Evolutionary conservation across 129 eudicot species (phyloP), one percentile per base, ranked within the genome.

Genomic region (Flaveria trinervia): DNA sequence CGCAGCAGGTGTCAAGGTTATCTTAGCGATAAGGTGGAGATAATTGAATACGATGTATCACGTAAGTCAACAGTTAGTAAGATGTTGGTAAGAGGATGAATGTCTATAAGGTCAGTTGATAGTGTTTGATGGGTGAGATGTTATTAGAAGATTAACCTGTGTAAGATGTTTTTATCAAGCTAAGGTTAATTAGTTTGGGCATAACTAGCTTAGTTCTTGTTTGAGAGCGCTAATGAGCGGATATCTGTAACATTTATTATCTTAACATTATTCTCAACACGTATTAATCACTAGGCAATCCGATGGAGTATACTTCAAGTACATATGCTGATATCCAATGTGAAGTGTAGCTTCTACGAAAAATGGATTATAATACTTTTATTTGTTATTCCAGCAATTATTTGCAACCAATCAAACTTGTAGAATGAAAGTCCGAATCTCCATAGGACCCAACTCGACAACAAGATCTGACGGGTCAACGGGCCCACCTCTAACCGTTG

Each of bases 361-460:
- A 23, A 54, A 49, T 20, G 48, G n/a, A 44, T 64, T 50, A 22
- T 56, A 56, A 75, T 65, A 22, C 13, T 36, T 33, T 77, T 55
- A 22, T 16, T 56, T 8, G 68, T 68, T 77, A 26, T 54, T 77
- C 33, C 15, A 55, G 9, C 13, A 65, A 43, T 65, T 43, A 66
- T 16, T 39, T 36, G 56, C 7, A 70, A 64, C 57, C 52, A 56
- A 60, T 85, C 71, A 93, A 71, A 88, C 71, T 18, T 61, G 80
- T 76, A 93, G 65, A 20, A 90, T 75, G 84, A 93, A 93, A 54
- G 98, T 93, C 60, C 97, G 83, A 67, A 93, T 88, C 87, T 93
- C 98, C 97, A 90, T 93, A 12, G 98, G 97, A 79, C 96, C 97
- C 65, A 93, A 92, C 88, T 93, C 98, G 45, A 93, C 97, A 51